A percentile compares a stretch with the other conserved stretches of the same genome.
Evolutionary conservation across 2,329 filamentous ascomycete genomes (phyloP).

Genomic region (Lachnellula subtilissima): DNA sequence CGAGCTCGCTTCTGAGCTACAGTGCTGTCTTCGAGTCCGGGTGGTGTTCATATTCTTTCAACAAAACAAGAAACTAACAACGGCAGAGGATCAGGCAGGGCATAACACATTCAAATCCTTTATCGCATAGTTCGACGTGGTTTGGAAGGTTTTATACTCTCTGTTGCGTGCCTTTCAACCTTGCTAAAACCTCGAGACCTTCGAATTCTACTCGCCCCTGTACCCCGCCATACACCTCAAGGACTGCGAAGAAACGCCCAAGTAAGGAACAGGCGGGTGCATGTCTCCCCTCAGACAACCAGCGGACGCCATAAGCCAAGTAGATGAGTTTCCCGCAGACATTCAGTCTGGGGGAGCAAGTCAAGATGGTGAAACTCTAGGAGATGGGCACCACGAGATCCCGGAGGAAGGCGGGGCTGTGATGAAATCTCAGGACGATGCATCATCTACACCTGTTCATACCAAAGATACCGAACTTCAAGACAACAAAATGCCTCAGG

Average conservation of each 20-base stretch:
- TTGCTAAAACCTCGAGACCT: background rate
- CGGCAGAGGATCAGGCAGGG: background rate
- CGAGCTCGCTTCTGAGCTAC: slow-evolving; percentile 3
- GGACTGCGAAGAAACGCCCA: slow-evolving; percentile 19
- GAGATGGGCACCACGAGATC: background rate
- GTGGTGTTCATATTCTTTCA: background rate
- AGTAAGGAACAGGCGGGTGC: slow-evolving; percentile 27
- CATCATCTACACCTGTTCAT: background rate
- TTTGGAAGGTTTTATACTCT: background rate
- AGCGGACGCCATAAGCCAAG: slow-evolving; percentile 20
- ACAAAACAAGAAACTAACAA: background rate
- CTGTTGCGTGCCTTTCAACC: background rate
- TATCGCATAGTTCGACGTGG: background rate
- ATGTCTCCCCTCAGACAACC: slow-evolving; percentile 31
- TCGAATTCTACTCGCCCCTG: slow-evolving; percentile 12
- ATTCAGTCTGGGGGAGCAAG: background rate
- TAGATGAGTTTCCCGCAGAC: slow-evolving; percentile 21
- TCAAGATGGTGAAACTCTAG: slow-evolving; percentile 2
- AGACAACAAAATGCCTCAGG: background rate
- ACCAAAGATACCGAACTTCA: background rate
- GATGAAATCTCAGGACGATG: slow-evolving; percentile 1
- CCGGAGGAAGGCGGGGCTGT: slow-evolving; percentile 6
- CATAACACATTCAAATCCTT: background rate
- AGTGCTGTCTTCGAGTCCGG: background rate
- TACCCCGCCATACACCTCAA: slow-evolving; percentile 28